Percentiles rank a stretch among this genome's conserved stretches.
These are phyloP conservation scores for Clarireedia paspali DNA, from an alignment of 2,329 filamentous ascomycete genomes.

Conservation along the genomic window DNA sequence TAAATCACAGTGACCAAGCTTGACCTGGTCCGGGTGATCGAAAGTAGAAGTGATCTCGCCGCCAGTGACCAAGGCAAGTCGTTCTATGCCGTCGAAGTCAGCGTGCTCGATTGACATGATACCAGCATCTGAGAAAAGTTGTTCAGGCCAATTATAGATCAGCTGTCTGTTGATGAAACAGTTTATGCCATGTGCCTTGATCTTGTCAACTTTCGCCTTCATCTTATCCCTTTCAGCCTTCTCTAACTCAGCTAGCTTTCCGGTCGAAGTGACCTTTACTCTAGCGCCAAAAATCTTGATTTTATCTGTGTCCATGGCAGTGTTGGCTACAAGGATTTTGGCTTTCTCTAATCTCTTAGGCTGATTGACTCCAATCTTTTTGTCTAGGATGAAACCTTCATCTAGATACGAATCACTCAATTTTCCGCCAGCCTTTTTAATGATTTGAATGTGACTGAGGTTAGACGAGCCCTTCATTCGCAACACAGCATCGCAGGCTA, in stretches of 20 bases:
- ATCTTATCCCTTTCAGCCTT: slow-evolving; percentile 99
- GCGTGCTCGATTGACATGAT: slow-evolving; percentile 99
- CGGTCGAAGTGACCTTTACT: slow-evolving; percentile 92
- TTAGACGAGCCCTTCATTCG: slow-evolving; percentile 86
- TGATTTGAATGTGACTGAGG: slow-evolving; percentile 96
- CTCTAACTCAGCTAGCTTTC: slow-evolving; percentile 95
- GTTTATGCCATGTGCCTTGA: slow-evolving; percentile 98
- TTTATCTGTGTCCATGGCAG: slow-evolving; percentile 99
- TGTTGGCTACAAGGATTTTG: slow-evolving; percentile 97
- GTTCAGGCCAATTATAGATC: slow-evolving; percentile 99
- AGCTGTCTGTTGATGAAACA: slow-evolving; percentile 99
- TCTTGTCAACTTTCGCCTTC: slow-evolving; percentile 98
- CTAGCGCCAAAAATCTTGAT: slow-evolving; percentile 98
- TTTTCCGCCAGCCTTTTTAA: slow-evolving; percentile 98
- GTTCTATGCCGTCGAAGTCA: slow-evolving; percentile 96
- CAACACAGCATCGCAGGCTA: slow-evolving; percentile 87
- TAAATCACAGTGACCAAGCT: slow-evolving; percentile 87
- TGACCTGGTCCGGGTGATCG: slow-evolving; percentile 94
- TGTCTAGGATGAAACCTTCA: slow-evolving; percentile 97
- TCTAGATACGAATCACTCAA: slow-evolving; percentile 96
- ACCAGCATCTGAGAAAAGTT: slow-evolving; percentile 94
- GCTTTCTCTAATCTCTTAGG: slow-evolving; percentile 96
- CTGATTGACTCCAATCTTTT: slow-evolving; percentile 98
- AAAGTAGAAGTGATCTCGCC: slow-evolving; percentile 97
- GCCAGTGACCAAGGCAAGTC: slow-evolving; percentile 87